A percentile compares a stretch with the other conserved stretches of the same genome.
Conservation (phyloP, 2,329 filamentous ascomycete genomes). For the Colletotrichum theobromicola region DNA sequence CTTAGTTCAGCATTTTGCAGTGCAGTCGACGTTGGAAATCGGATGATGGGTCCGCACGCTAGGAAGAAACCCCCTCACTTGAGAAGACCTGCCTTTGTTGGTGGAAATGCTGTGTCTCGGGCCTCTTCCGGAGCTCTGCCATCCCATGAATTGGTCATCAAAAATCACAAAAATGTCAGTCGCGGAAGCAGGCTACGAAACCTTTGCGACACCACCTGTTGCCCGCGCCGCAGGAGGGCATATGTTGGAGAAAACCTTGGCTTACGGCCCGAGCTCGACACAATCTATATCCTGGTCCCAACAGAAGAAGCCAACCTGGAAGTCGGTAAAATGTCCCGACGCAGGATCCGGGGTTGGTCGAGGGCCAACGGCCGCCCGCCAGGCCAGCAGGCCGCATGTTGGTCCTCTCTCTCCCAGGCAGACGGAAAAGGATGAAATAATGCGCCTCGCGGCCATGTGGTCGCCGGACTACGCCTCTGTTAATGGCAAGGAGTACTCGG, state of each 20-base stretch:
- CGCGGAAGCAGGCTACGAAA: neutral
- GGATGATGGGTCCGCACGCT: neutral
- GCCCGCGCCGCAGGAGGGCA: neutral
- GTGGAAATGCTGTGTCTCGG: neutral
- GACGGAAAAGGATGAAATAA: neutral
- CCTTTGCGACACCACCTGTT: neutral
- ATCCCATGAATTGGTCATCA: neutral
- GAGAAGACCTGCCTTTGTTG: neutral
- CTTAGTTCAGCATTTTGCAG: neutral
- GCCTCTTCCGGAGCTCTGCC: neutral
- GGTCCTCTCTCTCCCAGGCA: neutral
- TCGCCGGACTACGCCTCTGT: neutral
- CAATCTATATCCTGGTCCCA: neutral
- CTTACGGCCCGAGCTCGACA: neutral
- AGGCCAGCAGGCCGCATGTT: neutral
- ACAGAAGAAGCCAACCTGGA: neutral
- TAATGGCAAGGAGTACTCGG: neutral
- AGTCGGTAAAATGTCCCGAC: neutral
- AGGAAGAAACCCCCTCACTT: neutral
- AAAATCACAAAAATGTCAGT: neutral
- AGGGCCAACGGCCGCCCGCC: neutral
- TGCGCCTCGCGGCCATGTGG: neutral
- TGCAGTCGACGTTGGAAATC: neutral
- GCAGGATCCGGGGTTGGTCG: neutral
- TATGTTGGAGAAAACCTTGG: neutral